Evolutionary conservation across 169 alveolate genomes (phyloP).

Genomic region (Miamiensis avidus): DNA sequence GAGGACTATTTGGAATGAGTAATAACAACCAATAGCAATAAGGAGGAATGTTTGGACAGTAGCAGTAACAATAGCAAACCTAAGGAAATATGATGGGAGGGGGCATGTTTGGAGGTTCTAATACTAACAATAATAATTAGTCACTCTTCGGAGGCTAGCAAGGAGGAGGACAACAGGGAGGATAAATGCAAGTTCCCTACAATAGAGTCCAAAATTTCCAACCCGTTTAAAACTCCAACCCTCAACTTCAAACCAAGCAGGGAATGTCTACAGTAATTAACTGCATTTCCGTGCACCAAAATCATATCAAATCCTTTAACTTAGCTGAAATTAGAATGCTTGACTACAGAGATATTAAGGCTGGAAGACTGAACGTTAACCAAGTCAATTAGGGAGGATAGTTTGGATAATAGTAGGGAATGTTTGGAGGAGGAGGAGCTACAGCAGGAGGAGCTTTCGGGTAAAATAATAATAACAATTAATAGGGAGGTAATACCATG

Average conservation of each 20-base stretch:
- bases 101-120: background rate
- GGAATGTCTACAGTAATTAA: background rate
- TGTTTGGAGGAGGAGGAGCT: background rate
- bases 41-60: background rate
- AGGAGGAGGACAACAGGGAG: background rate
- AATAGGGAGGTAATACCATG: too few relatives aligned
- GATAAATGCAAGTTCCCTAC: background rate
- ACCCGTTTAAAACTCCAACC: background rate
- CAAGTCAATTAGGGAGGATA: background rate
- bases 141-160: background rate
- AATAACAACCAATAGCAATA: background rate
- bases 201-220: background rate
- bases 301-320: background rate
- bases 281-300: background rate
- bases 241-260: background rate
- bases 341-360: background rate
- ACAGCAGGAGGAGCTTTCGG: too few relatives aligned
- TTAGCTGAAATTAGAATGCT: background rate
- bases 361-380: background rate
- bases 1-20: background rate
- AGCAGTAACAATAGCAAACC: background rate
- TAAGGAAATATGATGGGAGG: background rate
- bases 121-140: background rate
- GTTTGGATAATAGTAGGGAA: background rate
- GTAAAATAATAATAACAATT: too few relatives aligned